Evolutionary conservation across 2,329 filamentous ascomycete genomes (phyloP).

Genomic region (Exophiala mesophila): DNA sequence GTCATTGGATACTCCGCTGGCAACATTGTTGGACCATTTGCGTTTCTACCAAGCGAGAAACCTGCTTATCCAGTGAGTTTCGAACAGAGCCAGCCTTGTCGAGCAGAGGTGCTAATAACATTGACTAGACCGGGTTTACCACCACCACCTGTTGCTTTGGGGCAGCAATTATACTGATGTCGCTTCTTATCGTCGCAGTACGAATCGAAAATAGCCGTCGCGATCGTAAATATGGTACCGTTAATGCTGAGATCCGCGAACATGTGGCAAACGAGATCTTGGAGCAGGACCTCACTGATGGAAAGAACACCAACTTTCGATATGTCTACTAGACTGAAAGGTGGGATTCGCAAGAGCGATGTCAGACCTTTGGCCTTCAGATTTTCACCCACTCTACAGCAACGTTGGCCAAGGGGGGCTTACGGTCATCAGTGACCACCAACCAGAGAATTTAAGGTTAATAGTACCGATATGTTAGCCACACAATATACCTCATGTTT

Average conservation of each 20-base stretch:
- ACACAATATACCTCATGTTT: too few species aligned
- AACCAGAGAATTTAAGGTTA: too few species aligned
- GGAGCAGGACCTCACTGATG: slow-evolving; percentile 1
- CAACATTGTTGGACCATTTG: slow-evolving; percentile 54
- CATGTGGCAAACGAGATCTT: not conserved
- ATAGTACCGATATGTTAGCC: too few species aligned
- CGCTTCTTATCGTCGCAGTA: slow-evolving; percentile 1
- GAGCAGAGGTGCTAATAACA: too few species aligned
- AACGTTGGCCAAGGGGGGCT: too few species aligned
- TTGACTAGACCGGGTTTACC: slow-evolving; percentile 3
- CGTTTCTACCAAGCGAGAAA: slow-evolving; percentile 48
- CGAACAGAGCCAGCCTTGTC: too few species aligned
- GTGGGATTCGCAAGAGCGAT: too few species aligned
- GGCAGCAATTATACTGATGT: not conserved
- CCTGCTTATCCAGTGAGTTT: slow-evolving; percentile 41
- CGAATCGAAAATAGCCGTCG: slow-evolving; percentile 1
- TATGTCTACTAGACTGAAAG: too few species aligned
- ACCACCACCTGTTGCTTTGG: slow-evolving; percentile 5
- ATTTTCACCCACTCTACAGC: too few species aligned
- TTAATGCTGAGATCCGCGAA: not conserved
- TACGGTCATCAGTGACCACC: too few species aligned
- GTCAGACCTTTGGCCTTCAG: too few species aligned
- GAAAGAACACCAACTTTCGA: slow-evolving; percentile 5
- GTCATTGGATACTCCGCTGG: slow-evolving; percentile 54
- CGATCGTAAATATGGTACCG: not conserved